These are phyloP conservation scores for Phtheirospermum japonicum DNA, from an alignment of 257 asterid genomes.

Conservation along the genomic window DNA sequence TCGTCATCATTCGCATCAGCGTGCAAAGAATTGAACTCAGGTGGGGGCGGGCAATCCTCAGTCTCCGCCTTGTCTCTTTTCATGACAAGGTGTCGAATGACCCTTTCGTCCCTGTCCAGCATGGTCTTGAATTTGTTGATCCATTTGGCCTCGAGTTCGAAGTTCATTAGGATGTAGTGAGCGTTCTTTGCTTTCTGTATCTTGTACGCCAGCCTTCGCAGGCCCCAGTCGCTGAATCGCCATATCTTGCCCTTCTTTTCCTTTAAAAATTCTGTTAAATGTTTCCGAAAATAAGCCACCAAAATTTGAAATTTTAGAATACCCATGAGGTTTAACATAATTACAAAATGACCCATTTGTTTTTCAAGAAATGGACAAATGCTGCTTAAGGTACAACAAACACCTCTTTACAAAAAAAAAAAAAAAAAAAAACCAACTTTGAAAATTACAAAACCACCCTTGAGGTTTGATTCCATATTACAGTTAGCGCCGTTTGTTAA, in stretches of 20 bases:
- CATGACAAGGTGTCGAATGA: slow-evolving; percentile 92
- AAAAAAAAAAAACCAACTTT: too few relatives aligned
- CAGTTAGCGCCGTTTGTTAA: too few relatives aligned
- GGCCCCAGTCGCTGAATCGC: slow-evolving; percentile 98
- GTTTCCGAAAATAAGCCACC: not conserved
- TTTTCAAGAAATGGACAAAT: too few relatives aligned
- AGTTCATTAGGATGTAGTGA: slow-evolving; percentile 85
- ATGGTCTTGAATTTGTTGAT: slow-evolving; percentile 84
- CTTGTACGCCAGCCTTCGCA: slow-evolving; percentile 90
- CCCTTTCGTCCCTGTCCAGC: slow-evolving; percentile 87
- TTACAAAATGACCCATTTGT: too few relatives aligned
- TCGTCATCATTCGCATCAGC: slow-evolving; percentile 36
- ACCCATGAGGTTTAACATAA: too few relatives aligned
- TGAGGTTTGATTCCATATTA: too few relatives aligned
- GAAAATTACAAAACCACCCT: too few relatives aligned
- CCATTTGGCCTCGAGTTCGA: slow-evolving; percentile 77
- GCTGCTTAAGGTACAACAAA: too few relatives aligned
- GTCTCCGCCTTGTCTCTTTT: slow-evolving; percentile 87
- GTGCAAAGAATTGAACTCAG: slow-evolving; percentile 52
- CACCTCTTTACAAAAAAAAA: too few relatives aligned
- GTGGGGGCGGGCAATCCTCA: slow-evolving; percentile 87
- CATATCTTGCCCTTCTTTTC: slow-evolving; percentile 91
- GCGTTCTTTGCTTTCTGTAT: slow-evolving; percentile 81
- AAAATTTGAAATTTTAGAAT: too few relatives aligned
- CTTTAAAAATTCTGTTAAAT: slow-evolving; percentile 55